Evolutionary conservation across 345 rosid species (phyloP), one percentile per base, ranked within the genome.

Genomic region (Brassica carinata): DNA sequence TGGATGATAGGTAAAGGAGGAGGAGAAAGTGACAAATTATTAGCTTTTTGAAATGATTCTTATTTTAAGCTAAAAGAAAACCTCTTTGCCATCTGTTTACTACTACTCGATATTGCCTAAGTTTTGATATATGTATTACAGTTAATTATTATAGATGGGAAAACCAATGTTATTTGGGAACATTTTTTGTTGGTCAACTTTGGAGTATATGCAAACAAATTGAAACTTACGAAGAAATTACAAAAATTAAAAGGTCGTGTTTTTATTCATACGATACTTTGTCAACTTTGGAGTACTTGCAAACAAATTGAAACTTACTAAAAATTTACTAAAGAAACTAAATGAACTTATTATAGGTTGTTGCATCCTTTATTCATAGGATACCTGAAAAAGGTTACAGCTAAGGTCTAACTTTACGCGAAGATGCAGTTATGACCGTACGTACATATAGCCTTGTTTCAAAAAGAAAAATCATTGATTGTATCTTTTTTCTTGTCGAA

Each of bases 11-110:
- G 74, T 61, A 68, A 72, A 19, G 77, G 31, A 72, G 69, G 66
- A 51, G 18, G 7, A 73, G 75, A 77, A 73, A 79, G 82, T 79
- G 71, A 74, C 74, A 79, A 79, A 66, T 72, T 73, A 79, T 79
- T 58, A 66, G 73, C 71, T 79, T 79, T 79, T 58, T 73, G 73
- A 72, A 72, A 79, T 79, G 38, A 79, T 72, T 79, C 77, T 15
- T 55, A 4, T 67, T 64, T 68, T 29, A 15, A 69, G 51, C 63
- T 68, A 67, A 33, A 76, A 33, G 57, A 67, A 76, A 72, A n/a
- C 31, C 43, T 66, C 82, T 66, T 72, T 72, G 70, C 62, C 82
- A 66, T 72, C 77, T 66, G 77, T 51, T 51, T 72, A 55, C 61
- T 65, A 27, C 57, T 13, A 5, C 76, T 64, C 43, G 66, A 51